Evolutionary conservation across 257 asterid genomes (phyloP).

Genomic region (Ilex asprella): DNA sequence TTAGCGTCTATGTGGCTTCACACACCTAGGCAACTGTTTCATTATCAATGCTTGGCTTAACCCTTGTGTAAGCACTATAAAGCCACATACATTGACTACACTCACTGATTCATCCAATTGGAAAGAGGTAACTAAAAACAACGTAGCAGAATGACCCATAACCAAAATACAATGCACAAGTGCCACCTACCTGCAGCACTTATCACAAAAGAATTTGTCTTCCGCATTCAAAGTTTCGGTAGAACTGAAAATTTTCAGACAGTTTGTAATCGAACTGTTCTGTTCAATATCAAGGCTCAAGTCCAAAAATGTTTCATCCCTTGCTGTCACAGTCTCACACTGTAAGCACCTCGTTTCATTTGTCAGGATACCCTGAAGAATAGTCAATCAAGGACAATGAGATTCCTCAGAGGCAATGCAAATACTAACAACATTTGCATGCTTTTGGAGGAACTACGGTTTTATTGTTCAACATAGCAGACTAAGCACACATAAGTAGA

Average conservation of each 20-base stretch:
- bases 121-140: too few species aligned
- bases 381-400: conserved; percentile 8
- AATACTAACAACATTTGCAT: background rate
- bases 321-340: conserved; percentile 92
- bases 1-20: too few species aligned
- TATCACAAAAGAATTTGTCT: conserved; percentile 86
- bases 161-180: background rate
- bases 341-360: conserved; percentile 82
- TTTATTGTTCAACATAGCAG: background rate
- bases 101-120: too few species aligned
- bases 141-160: too few species aligned
- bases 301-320: conserved; percentile 88
- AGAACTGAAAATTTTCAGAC: conserved; percentile 90
- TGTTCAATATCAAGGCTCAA: conserved; percentile 92
- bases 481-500: background rate
- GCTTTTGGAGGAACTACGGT: background rate
- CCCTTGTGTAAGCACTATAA: too few species aligned
- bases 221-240: conserved; percentile 85
- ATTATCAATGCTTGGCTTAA: too few species aligned
- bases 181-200: conserved; percentile 71
- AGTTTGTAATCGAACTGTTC: conserved; percentile 91
- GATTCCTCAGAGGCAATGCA: background rate
- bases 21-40: too few species aligned
- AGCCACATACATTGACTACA: too few species aligned
- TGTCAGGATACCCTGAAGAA: conserved; percentile 72